Conservation (phyloP, 805 yeast genomes). For the Yueomyces sp. region DNA sequence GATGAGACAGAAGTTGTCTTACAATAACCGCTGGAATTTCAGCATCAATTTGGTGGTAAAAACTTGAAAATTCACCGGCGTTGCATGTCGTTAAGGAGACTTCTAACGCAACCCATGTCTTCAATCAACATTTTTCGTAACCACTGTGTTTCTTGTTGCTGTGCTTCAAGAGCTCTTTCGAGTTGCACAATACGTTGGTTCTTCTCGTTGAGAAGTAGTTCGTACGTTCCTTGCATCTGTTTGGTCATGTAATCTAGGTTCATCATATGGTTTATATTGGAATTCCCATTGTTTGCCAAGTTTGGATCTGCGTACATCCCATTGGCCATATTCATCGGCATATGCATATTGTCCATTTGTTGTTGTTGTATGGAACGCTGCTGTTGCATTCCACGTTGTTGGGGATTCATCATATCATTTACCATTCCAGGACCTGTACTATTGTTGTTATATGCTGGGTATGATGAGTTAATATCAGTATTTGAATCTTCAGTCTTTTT, state of each 20-base stretch:
- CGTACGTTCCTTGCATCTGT: constrained; percentile 16
- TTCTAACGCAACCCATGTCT: constrained; percentile 24
- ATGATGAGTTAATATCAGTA: too few relatives aligned
- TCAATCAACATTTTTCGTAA: constrained; percentile 24
- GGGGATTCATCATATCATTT: too few relatives aligned
- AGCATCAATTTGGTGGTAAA: too few relatives aligned
- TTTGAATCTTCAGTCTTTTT: neutral
- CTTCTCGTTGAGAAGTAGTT: constrained; percentile 17
- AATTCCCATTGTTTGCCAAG: too few relatives aligned
- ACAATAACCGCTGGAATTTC: too few relatives aligned
- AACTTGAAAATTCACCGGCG: too few relatives aligned
- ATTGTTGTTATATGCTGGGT: too few relatives aligned
- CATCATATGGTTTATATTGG: too few relatives aligned
- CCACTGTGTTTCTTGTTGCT: constrained; percentile 24
- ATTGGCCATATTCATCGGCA: constrained; percentile 2
- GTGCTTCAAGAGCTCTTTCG: constrained; percentile 21
- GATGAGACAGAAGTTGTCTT: too few relatives aligned
- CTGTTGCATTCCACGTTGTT: too few relatives aligned
- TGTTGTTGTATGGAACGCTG: neutral
- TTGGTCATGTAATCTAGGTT: constrained; percentile 6
- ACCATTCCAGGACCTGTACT: too few relatives aligned
- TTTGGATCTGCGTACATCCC: neutral
- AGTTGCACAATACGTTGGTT: constrained; percentile 19
- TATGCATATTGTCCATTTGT: neutral
- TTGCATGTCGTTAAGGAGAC: constrained; percentile 15